Evolutionary conservation across 306 rosid species (phyloP).

Genomic region (Fagus crenata): DNA sequence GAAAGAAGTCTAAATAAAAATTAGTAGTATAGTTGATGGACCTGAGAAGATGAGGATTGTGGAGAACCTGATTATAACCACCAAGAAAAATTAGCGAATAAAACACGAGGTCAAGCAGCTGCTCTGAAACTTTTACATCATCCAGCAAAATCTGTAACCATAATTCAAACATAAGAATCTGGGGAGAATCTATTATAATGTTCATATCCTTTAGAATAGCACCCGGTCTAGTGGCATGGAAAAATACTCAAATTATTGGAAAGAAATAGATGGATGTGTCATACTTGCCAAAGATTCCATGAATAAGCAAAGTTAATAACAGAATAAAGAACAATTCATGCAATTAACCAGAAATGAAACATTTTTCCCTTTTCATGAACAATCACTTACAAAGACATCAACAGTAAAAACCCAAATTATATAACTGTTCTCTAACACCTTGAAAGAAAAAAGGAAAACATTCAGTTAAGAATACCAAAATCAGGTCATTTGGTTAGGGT

Average conservation of each 20-base stretch:
- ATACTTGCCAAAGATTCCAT: neutral
- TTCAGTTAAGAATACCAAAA: neutral
- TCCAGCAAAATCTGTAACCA: conserved; percentile 52
- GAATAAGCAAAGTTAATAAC: neutral
- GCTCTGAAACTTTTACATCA: conserved; percentile 59
- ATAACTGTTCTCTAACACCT: neutral
- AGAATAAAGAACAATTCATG: neutral
- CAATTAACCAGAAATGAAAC: neutral
- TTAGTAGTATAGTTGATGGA: conserved; percentile 1
- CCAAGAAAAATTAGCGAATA: conserved; percentile 48
- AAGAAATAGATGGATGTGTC: neutral
- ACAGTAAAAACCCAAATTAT: neutral
- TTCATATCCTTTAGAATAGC: neutral
- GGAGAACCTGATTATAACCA: conserved; percentile 45
- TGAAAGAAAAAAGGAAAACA: neutral
- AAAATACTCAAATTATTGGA: too few species aligned
- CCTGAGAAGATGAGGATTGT: conserved; percentile 13
- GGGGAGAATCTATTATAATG: neutral
- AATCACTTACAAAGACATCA: neutral
- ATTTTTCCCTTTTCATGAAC: neutral
- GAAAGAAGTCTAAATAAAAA: conserved; percentile 24
- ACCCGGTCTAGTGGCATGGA: neutral
- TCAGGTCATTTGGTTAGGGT: neutral
- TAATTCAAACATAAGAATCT: conserved; percentile 20
- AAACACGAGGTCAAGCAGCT: conserved; percentile 55